Base-by-base conservation (phyloP, 1,284 basidiomycete species). In the Ceratobasidium sp. region DNA sequence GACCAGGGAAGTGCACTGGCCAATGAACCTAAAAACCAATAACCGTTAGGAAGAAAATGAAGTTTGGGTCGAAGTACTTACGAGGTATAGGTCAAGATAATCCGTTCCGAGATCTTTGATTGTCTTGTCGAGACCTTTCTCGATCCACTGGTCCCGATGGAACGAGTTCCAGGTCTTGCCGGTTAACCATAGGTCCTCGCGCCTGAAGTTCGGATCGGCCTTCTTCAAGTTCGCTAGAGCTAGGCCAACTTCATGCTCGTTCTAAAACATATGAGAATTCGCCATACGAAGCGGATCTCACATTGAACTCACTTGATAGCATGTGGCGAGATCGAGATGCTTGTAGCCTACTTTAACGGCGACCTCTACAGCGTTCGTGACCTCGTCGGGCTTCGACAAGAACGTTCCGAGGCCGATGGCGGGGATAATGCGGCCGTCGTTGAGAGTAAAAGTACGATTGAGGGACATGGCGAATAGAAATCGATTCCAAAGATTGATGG, bases 171-270 rank as follows among this genome's bases (percentile, higher is more conserved):
- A 82, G n/a, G 82, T 48, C 53, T 86, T 83, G 71, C 82, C 82
- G 29, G 84, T 85, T 75, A 86, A 78, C 79, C 82, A 84, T 66
- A 87, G 80, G 17, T 86, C 82, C 66, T 83, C 80, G 53, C 85
- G 82, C 5, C 80, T 79, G 45, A 84, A 83, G 2, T 81, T 81
- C 33, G 77, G 77, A 71, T 81, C 81, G 81, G 86, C 84, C 17
- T 84, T 85, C 67, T 66, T 66, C 45, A 48, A 48, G 45, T 48
- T 48, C 11, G 45, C 45, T 41, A 66, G 64, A 41, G 64, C 64
- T 5, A 50, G 45, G 22, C 64, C 64, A 29, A 66, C 64, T 78
- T 86, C 83, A 62, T 81, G 77, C 76, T 84, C 73, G 63, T 77
- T 78, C 57, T 57, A 60, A 77, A 79, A 79, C 45, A 80, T 77